Evolutionary conservation across 257 asterid species (phyloP), one percentile per base, ranked within the genome.

Genomic region (Catharanthus roseus): DNA sequence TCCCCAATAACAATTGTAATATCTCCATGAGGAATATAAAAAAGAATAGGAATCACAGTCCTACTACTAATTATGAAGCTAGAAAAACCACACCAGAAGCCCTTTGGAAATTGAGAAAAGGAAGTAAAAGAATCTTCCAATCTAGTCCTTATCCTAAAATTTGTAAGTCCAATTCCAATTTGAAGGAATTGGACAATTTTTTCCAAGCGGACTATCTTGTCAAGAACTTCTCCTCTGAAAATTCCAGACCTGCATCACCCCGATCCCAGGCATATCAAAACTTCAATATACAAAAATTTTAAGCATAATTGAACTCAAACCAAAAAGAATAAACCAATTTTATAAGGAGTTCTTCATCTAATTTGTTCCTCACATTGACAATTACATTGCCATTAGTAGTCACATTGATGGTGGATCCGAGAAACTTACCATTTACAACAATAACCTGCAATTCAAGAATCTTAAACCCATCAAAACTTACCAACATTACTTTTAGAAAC

Each of bases 131-230:
- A 83, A 91, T 77, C 99, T 89, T 41, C 97, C 99, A 80, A 93
- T 74, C 73, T 93, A 97, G 77, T 91, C 99, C 89, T 93, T 93
- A 58, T 83, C 96, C 81, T 91, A 96, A 82, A 93, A 91, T 15
- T 89, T 78, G 75, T 93, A 93, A 78, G 99, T 93, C 99, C 97
- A 93, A 57, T 93, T 93, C 99, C 99, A 93, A 81, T 75, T 93
- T 28, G 99, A 64, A 38, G 99, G 99, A 72, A 93, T 91, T 29
- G 99, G 99, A 77, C 99, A 93, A 74, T 89, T 93, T 0, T 97
- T 93, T 44, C 99, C 99, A 23, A 78, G 91, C 6, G 91, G 58
- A 16, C 99, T 97, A 74, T 93, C 99, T 76, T 93, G 90, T 96
- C 97, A 93, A 41, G 99, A 89, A 79, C 67, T 77, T 82, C 87